A percentile compares a stretch with the other conserved stretches of the same genome.
These are phyloP conservation scores for Ustilago sp. DNA, from an alignment of 1,284 basidiomycete species.

Conservation along the genomic window DNA sequence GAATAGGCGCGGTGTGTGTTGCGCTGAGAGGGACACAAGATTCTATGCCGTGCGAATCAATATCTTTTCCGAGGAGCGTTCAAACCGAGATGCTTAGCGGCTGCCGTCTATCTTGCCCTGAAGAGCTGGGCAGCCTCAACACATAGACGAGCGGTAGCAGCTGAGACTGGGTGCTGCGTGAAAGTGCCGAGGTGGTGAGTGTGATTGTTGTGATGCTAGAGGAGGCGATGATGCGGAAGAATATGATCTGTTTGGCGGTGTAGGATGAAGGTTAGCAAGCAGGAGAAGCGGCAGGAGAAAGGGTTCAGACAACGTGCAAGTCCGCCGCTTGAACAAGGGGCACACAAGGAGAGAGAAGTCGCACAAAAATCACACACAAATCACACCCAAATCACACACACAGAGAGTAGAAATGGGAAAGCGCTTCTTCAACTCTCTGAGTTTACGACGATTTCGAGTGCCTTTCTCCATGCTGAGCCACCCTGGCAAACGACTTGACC, in stretches of 20 bases:
- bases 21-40: conserved; percentile 1
- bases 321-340: background rate
- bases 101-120: background rate
- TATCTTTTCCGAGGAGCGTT: background rate
- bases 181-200: background rate
- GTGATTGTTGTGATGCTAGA: background rate
- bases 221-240: background rate
- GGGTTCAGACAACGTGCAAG: conserved; percentile 6
- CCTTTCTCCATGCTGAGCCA: background rate
- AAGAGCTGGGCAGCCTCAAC: background rate
- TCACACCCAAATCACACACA: background rate
- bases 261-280: background rate
- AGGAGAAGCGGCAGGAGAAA: background rate
- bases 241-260: background rate
- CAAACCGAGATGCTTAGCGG: background rate
- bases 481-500: background rate
- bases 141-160: background rate
- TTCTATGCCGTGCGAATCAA: conserved; percentile 20
- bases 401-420: conserved; percentile 2
- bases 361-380: too few species aligned
- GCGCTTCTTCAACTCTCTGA: background rate
- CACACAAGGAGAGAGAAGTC: background rate
- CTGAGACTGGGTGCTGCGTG: background rate
- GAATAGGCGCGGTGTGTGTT: conserved; percentile 3
- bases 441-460: background rate